A percentile compares a stretch with the other conserved stretches of the same genome.
Evolutionary conservation across 140 eudicot species (phyloP).

Genomic region (Flaveria floridana): DNA sequence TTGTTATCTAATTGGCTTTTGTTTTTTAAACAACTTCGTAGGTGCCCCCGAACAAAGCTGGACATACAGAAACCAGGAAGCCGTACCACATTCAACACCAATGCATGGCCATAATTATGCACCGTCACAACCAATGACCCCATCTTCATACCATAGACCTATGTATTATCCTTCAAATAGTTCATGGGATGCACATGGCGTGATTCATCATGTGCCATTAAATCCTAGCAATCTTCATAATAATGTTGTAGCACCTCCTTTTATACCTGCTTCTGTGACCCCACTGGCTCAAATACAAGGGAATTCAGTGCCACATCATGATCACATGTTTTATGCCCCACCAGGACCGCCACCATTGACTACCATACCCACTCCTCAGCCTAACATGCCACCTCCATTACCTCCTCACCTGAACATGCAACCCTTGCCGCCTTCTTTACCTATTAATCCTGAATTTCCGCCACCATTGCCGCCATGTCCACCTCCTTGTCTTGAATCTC

Average conservation of each 20-base stretch:
- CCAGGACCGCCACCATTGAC: constrained; percentile 24
- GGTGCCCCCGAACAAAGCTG: constrained; percentile 58
- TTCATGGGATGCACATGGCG: constrained; percentile 70
- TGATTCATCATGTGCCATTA: constrained; percentile 45
- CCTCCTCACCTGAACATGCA: constrained; percentile 47
- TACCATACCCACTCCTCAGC: constrained; percentile 33
- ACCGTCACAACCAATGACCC: constrained; percentile 58
- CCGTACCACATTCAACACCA: constrained; percentile 46
- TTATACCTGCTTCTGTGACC: constrained; percentile 82
- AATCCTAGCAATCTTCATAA: constrained; percentile 44
- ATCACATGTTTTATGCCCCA: constrained; percentile 58
- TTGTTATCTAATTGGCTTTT: neutral
- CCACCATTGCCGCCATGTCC: constrained; percentile 61
- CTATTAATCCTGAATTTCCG: constrained; percentile 40
- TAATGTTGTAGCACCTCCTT: constrained; percentile 58
- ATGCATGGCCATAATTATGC: constrained; percentile 49
- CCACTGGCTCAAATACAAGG: constrained; percentile 77
- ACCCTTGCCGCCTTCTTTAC: constrained; percentile 46
- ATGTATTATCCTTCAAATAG: constrained; percentile 59
- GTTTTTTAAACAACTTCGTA: constrained; percentile 21
- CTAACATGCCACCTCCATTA: constrained; percentile 54
- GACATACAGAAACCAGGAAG: constrained; percentile 54
- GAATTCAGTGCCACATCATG: constrained; percentile 53
- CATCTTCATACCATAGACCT: constrained; percentile 64
- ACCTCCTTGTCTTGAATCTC: constrained; percentile 58